phyloP scores from a whole-genome alignment of 805 yeast genomes.

The Blastobotrys chiropterorum region DNA sequence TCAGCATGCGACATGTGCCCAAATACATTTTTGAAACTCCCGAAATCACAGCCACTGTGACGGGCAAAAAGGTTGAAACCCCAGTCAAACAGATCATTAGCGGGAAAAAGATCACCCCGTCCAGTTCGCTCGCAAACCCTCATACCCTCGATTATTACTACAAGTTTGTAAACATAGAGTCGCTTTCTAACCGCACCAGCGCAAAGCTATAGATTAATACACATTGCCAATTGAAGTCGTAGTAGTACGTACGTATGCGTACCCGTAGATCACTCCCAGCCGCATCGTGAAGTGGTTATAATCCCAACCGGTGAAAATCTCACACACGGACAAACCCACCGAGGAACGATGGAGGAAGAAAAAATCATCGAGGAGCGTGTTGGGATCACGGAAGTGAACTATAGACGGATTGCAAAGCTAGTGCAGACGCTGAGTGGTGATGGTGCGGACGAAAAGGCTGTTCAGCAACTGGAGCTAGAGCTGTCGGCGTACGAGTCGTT shows the following conservation, averaged over 20 bases:
- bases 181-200: not conserved
- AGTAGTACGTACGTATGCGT: too few relatives aligned
- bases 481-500: slow-evolving; percentile 14
- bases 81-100: not conserved
- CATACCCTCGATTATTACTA: not conserved
- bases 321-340: not conserved
- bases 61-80: not conserved
- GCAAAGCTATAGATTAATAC: not conserved
- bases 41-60: not conserved
- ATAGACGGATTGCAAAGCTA: slow-evolving; percentile 14
- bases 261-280: too few relatives aligned
- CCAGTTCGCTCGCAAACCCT: not conserved
- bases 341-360: slow-evolving; percentile 13
- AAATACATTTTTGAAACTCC: not conserved
- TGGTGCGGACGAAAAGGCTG: not conserved
- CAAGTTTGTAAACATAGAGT: not conserved
- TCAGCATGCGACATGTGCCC: not conserved
- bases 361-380: slow-evolving; percentile 19
- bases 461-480: slow-evolving; percentile 11
- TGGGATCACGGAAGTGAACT: slow-evolving; percentile 15
- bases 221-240: too few relatives aligned
- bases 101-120: not conserved
- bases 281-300: too few relatives aligned
- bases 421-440: slow-evolving; percentile 2
- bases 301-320: too few relatives aligned